Evolutionary conservation across 495 filamentous ascomycete species (phyloP).

Genomic region (Podospora comata): DNA sequence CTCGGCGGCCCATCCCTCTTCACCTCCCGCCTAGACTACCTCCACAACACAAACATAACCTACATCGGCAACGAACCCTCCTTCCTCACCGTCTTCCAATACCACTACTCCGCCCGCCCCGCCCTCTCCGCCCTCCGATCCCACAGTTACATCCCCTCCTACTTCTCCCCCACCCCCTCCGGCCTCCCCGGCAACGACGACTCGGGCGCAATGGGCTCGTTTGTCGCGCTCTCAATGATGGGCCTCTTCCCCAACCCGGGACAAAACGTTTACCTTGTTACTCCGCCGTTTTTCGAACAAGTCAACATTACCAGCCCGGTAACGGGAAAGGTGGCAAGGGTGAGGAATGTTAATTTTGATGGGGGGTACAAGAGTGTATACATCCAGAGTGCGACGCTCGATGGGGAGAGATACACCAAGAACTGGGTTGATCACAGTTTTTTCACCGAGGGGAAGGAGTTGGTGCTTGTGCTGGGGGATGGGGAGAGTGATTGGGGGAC

Average conservation of each 20-base stretch:
- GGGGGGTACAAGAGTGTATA: slow-evolving; percentile 58
- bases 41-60: slow-evolving; percentile 62
- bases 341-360: slow-evolving; percentile 63
- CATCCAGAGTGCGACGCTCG: slow-evolving; percentile 67
- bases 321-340: slow-evolving; percentile 59
- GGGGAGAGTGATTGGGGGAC: slow-evolving; percentile 72
- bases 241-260: slow-evolving; percentile 73
- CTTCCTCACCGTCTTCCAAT: slow-evolving; percentile 67
- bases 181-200: slow-evolving; percentile 74
- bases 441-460: slow-evolving; percentile 65
- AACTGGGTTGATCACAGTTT: slow-evolving; percentile 76
- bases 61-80: slow-evolving; percentile 73
- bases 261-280: slow-evolving; percentile 73
- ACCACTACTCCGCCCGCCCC: slow-evolving; percentile 67
- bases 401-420: slow-evolving; percentile 61
- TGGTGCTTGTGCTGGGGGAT: slow-evolving; percentile 62
- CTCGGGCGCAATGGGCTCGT: slow-evolving; percentile 69
- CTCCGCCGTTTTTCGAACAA: slow-evolving; percentile 61
- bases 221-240: slow-evolving; percentile 66
- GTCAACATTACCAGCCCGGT: slow-evolving; percentile 60
- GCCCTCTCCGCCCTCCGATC: slow-evolving; percentile 58
- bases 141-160: slow-evolving; percentile 65
- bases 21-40: slow-evolving; percentile 58
- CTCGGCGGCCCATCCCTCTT: slow-evolving; percentile 62
- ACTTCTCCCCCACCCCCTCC: slow-evolving; percentile 56